A percentile compares a stretch with the other conserved stretches of the same genome.
Evolutionary conservation across 2,329 filamentous ascomycete genomes (phyloP).

Genomic region (Colletotrichum sp.): DNA sequence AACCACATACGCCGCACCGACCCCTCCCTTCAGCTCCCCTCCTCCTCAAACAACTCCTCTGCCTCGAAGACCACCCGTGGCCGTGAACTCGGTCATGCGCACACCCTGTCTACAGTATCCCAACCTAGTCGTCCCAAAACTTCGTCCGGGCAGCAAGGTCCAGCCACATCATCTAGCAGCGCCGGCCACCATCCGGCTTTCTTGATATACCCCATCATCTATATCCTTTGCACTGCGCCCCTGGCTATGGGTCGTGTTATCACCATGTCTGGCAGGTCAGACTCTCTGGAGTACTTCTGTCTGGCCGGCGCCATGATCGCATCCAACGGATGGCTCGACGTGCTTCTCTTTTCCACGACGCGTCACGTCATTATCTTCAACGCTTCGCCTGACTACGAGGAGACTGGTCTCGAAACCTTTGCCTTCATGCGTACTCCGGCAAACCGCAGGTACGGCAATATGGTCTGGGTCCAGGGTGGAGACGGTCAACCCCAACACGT

Average conservation of each 20-base stretch:
- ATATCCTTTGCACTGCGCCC: conserved; percentile 66
- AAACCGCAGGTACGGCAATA: conserved; percentile 14
- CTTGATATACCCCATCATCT: conserved; percentile 67
- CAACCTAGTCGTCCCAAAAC: not conserved
- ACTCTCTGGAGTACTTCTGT: conserved; percentile 55
- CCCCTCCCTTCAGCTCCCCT: conserved; percentile 27
- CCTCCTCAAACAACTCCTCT: conserved; percentile 11
- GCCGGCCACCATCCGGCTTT: conserved; percentile 35
- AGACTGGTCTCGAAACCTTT: conserved; percentile 14
- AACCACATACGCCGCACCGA: conserved; percentile 37
- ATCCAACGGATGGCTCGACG: conserved; percentile 51
- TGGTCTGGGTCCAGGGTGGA: conserved; percentile 20
- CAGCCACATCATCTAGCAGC: not conserved
- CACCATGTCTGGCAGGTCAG: conserved; percentile 53
- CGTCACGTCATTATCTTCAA: conserved; percentile 39
- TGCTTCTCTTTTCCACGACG: conserved; percentile 43
- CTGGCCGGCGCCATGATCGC: conserved; percentile 56
- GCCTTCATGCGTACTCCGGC: conserved; percentile 19
- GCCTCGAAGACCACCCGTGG: not conserved
- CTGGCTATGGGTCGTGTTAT: conserved; percentile 64
- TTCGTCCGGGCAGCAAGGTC: not conserved
- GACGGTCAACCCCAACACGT: not conserved
- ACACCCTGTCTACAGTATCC: not conserved
- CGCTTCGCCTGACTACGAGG: conserved; percentile 6
- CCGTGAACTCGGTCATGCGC: not conserved